Conservation (phyloP, 2,329 filamentous ascomycete genomes). For the Daldinia eschscholtzii region DNA sequence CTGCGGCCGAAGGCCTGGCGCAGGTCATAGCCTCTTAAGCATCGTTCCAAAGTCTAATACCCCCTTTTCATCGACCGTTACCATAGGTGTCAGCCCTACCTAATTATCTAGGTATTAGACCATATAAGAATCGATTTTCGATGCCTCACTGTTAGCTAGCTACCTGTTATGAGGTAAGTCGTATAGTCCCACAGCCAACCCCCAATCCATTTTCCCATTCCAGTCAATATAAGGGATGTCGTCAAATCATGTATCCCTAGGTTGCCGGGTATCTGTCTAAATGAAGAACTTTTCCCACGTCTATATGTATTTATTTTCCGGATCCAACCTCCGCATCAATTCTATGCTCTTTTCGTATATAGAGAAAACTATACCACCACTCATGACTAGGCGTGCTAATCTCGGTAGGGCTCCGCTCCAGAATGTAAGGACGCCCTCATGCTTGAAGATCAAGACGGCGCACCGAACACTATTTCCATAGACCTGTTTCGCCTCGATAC, state of each 20-base stretch:
- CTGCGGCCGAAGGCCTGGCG: background rate
- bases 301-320: conserved; percentile 84
- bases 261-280: conserved; percentile 45
- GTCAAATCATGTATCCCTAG: conserved; percentile 3
- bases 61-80: background rate
- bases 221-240: background rate
- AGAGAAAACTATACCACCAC: conserved; percentile 96
- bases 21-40: background rate
- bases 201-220: conserved; percentile 10
- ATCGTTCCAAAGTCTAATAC: background rate
- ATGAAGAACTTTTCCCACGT: conserved; percentile 21
- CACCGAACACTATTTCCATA: conserved; percentile 93
- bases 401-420: conserved; percentile 95
- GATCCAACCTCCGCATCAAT: conserved; percentile 82
- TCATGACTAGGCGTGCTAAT: conserved; percentile 85
- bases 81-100: background rate
- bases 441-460: conserved; percentile 83
- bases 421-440: conserved; percentile 90
- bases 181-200: background rate
- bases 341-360: conserved; percentile 99
- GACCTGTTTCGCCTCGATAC: conserved; percentile 81
- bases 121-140: background rate
- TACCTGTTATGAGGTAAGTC: background rate
- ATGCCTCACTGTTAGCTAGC: background rate
- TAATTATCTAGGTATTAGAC: background rate